phyloP scores from a whole-genome alignment of 2,329 filamentous ascomycete species.

The Curvularia lunata region DNA sequence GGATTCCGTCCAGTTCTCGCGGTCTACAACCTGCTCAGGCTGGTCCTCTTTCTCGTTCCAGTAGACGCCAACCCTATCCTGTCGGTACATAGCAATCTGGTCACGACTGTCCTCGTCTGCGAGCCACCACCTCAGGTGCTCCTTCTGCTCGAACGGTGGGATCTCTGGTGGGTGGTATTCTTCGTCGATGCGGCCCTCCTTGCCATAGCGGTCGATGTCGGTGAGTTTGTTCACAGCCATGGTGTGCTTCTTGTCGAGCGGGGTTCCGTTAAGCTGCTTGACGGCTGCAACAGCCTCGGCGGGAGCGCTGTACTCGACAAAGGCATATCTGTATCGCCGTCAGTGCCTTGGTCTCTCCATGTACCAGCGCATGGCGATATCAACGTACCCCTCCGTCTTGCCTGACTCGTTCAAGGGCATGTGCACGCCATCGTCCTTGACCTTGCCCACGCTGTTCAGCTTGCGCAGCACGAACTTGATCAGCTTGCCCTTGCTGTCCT shows the following conservation, averaged over 20 bases:
- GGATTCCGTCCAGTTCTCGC: slow-evolving; percentile 95
- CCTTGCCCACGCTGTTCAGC: slow-evolving; percentile 82
- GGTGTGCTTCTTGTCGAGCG: slow-evolving; percentile 96
- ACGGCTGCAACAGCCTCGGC: slow-evolving; percentile 89
- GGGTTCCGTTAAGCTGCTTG: slow-evolving; percentile 82
- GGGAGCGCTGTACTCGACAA: slow-evolving; percentile 92
- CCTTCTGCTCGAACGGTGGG: slow-evolving; percentile 86
- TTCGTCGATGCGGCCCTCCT: slow-evolving; percentile 91
- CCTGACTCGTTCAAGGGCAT: slow-evolving; percentile 93
- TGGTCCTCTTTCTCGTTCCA: slow-evolving; percentile 97
- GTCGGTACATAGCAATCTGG: slow-evolving; percentile 93
- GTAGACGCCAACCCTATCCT: slow-evolving; percentile 90
- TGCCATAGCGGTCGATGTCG: slow-evolving; percentile 94
- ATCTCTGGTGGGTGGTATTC: slow-evolving; percentile 83
- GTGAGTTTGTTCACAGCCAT: slow-evolving; percentile 97
- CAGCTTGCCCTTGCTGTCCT: slow-evolving; percentile 91
- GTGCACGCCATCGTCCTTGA: slow-evolving; percentile 83
- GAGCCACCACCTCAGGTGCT: slow-evolving; percentile 93
- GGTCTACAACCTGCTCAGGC: slow-evolving; percentile 88
- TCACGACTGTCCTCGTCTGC: slow-evolving; percentile 88
- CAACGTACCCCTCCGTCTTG: slow-evolving; percentile 79
- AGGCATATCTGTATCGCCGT: slow-evolving; percentile 74
- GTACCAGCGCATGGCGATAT: background rate
- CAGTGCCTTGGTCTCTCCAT: slow-evolving; percentile 18
- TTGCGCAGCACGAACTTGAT: slow-evolving; percentile 96